phyloP scores from a whole-genome alignment of 148 eudicot genomes.

The Amaranthus hypochondriacus region DNA sequence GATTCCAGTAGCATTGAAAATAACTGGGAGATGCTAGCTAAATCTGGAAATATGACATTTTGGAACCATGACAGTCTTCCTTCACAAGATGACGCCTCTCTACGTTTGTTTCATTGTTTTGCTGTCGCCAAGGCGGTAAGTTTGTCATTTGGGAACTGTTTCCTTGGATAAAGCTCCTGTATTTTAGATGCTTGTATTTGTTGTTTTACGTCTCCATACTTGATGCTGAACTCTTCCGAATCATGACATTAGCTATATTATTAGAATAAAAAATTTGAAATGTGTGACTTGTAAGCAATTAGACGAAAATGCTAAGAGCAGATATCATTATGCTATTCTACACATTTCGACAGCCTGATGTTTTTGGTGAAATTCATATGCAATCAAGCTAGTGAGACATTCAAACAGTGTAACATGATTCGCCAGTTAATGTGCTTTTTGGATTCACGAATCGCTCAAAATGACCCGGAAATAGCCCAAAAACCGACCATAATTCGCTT shows the following conservation, averaged over 20 bases:
- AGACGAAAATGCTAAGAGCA: neutral
- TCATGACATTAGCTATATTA: neutral
- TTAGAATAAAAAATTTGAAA: neutral
- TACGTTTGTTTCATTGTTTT: conserved; percentile 84
- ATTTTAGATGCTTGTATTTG: neutral
- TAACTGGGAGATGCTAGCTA: conserved; percentile 68
- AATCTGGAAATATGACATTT: conserved; percentile 49
- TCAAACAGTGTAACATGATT: too few species aligned
- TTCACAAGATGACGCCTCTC: conserved; percentile 71
- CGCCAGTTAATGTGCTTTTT: too few species aligned
- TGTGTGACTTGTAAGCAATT: neutral
- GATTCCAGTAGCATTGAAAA: conserved; percentile 32
- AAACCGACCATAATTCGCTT: too few species aligned
- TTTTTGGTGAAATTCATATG: neutral
- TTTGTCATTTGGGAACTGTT: conserved; percentile 5
- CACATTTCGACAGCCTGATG: neutral
- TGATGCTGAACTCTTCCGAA: neutral
- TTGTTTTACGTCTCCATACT: neutral
- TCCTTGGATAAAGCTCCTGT: neutral
- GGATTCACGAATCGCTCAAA: too few species aligned
- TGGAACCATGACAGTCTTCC: conserved; percentile 96
- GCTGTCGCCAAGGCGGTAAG: conserved; percentile 86
- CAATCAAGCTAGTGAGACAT: neutral
- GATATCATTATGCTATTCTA: neutral
- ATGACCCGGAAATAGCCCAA: too few species aligned